These are phyloP conservation scores for Cymodocea nodosa DNA, from an alignment of 116 monocot species.

Conservation along the genomic window DNA sequence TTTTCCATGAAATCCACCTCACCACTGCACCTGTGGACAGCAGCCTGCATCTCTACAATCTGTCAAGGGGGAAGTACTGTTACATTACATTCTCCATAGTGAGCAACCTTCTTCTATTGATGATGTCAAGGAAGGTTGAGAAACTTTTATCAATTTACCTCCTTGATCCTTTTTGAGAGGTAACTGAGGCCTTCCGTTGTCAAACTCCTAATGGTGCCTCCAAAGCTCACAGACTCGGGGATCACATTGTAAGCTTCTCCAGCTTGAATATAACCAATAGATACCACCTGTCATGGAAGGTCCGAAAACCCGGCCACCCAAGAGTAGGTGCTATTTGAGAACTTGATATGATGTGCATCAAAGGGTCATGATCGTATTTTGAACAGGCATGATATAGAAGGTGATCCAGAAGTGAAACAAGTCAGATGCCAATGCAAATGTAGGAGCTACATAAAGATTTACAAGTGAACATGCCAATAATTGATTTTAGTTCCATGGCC, in stretches of 20 bases:
- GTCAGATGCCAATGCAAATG: too few relatives aligned
- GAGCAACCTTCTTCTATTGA: not conserved
- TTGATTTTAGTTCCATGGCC: too few relatives aligned
- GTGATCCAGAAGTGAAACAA: too few relatives aligned
- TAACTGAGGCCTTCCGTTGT: slow-evolving; percentile 35
- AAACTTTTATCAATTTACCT: slow-evolving; percentile 21
- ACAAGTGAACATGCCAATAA: too few relatives aligned
- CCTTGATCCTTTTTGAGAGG: slow-evolving; percentile 36
- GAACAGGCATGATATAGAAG: too few relatives aligned
- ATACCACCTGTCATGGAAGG: slow-evolving; percentile 32
- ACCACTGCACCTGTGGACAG: slow-evolving; percentile 44
- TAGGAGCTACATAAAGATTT: too few relatives aligned
- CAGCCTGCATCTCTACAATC: slow-evolving; percentile 51
- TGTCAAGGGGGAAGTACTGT: slow-evolving; percentile 9
- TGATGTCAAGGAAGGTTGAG: not conserved
- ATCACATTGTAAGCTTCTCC: slow-evolving; percentile 51
- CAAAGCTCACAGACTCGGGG: slow-evolving; percentile 45
- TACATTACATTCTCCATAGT: not conserved
- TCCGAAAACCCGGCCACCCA: too few relatives aligned
- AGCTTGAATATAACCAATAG: slow-evolving; percentile 37
- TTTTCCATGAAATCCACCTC: slow-evolving; percentile 46
- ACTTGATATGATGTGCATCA: too few relatives aligned
- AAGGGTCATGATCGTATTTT: too few relatives aligned
- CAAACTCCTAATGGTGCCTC: slow-evolving; percentile 57
- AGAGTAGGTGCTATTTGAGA: too few relatives aligned